Conservation (phyloP, 2,329 filamentous ascomycete genomes). For the Alternaria ethzedia region DNA sequence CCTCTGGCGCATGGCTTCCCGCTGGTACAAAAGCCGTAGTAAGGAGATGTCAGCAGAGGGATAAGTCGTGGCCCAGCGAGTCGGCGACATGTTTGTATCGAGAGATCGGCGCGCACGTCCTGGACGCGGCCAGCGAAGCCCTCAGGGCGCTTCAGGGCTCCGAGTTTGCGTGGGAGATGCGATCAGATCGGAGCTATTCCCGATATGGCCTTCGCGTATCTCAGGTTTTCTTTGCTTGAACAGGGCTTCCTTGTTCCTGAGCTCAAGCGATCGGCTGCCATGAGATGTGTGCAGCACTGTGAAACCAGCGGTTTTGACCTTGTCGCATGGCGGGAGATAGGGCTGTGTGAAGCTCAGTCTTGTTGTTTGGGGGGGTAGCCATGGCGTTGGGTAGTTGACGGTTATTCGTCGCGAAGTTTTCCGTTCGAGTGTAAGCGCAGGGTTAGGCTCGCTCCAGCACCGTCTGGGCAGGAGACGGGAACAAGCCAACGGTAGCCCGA, state of each 20-base stretch:
- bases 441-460: constrained; percentile 1
- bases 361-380: neutral
- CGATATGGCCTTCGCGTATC: constrained; percentile 21
- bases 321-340: neutral
- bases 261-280: neutral
- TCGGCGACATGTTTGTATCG: constrained; percentile 10
- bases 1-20: neutral
- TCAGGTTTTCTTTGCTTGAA: neutral
- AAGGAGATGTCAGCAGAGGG: neutral
- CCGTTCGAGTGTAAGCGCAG: neutral
- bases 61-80: neutral
- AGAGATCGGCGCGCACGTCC: constrained; percentile 2
- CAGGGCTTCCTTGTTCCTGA: constrained; percentile 5
- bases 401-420: constrained; percentile 1
- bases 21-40: neutral
- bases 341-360: neutral
- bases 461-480: neutral
- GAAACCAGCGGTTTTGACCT: neutral
- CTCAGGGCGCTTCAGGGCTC: constrained; percentile 1
- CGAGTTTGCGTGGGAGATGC: neutral
- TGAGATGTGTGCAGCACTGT: constrained; percentile 8
- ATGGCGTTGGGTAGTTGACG: neutral
- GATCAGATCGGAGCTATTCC: constrained; percentile 21
- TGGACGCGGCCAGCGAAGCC: constrained; percentile 1
- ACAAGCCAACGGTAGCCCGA: constrained; percentile 2